A percentile compares a stretch with the other conserved stretches of the same genome.
phyloP scores from a whole-genome alignment of 169 alveolate species.

The Fabrea salina region DNA sequence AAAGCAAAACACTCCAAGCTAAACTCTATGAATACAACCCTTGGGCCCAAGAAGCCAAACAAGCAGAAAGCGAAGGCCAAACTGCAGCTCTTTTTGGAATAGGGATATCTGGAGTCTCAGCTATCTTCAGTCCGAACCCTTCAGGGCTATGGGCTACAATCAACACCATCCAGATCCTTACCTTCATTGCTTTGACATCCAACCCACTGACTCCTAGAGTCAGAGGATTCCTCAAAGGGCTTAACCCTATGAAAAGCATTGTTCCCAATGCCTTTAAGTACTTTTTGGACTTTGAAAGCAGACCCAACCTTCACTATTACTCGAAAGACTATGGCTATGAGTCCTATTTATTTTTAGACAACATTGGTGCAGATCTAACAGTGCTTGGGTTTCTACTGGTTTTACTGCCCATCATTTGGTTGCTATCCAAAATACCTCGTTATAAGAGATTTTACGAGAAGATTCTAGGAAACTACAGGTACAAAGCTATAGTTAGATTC shows the following conservation, averaged over 20 bases:
- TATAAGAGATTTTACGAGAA: neutral
- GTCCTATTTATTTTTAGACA: neutral
- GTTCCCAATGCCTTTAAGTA: slow-evolving; percentile 22
- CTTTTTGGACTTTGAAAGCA: neutral
- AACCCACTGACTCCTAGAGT: neutral
- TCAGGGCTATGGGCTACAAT: neutral
- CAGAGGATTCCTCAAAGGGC: neutral
- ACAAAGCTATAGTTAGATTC: neutral
- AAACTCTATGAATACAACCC: no score
- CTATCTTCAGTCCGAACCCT: neutral
- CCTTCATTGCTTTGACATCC: neutral
- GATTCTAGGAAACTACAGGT: neutral
- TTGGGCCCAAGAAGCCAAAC: no score
- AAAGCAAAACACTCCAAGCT: no score
- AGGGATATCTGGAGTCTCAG: no score
- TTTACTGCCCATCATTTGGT: neutral
- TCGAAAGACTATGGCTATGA: slow-evolving; percentile 7
- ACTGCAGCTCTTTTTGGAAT: no score
- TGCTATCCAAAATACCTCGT: neutral
- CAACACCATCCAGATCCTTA: slow-evolving; percentile 12
- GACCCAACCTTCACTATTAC: neutral
- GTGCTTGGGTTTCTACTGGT: neutral
- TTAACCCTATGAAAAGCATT: neutral
- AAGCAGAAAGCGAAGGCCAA: no score
- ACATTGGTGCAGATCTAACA: neutral